Base-by-base conservation (phyloP, 352 stramenopile species). In the Pythium rishiriense region DNA sequence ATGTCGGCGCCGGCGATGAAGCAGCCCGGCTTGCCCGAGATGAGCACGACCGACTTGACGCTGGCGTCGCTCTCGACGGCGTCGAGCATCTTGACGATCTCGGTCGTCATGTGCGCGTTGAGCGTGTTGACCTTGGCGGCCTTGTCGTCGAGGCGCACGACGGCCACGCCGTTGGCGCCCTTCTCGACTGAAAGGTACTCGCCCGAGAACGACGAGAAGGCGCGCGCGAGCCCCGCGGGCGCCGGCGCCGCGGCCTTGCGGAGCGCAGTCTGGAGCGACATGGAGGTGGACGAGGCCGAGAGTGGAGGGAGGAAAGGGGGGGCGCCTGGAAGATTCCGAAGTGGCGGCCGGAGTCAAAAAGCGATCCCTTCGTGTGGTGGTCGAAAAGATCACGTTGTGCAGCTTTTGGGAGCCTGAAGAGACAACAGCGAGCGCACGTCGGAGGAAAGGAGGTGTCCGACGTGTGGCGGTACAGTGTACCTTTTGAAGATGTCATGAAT, bases 1-100 rank as follows among this genome's bases (percentile, higher is more conserved):
- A 99, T 99, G 73, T 99, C 97, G 5, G 97, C 97, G 46, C 97
- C 97, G 17, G 97, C 97, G 73, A 99, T 99, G 75, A 99, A 99
- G 76, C 97, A 98, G 54, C 97, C 94, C 0, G 94, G 90, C 74
- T 99, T 99, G 62, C 79, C 91, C 24, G 96, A 99, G 39, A 98
- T 97, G 76, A 99, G 97, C 64, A 99, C 97, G 35, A 98, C 93
- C 25, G 93, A 97, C 82, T 98, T 98, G 72, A 99, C 91, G 58
- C 82, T 83, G 17, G 76, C 62, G 72, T 98, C 94, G 67, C 73
- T 83, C 61, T 97, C 78, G 67, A 98, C 90, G 35, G 93, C 91
- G 37, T 92, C 82, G 39, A 96, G 93, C 70, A 98, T 83, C 58
- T 66, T 56, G 67, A 87, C 71, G 53, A 97, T 88, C 78, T 98